A percentile compares a stretch with the other conserved stretches of the same genome.
phyloP scores from a whole-genome alignment of 2,329 filamentous ascomycete species.

The Chrysoporthe deuterocubensis region DNA sequence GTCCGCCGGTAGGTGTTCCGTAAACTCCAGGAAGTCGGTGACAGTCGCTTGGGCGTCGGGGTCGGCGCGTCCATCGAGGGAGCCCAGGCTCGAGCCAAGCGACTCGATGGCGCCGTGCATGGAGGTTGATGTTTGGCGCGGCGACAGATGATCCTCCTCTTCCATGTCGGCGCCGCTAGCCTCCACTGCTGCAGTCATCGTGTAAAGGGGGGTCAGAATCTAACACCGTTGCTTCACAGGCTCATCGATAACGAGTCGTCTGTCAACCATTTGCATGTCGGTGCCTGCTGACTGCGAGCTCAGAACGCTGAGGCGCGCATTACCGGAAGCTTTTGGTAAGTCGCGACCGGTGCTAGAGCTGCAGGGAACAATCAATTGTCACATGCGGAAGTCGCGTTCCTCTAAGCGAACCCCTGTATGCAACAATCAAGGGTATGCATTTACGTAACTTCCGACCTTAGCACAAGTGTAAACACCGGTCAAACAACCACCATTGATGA shows the following conservation, averaged over 20 bases:
- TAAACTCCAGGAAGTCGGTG: slow-evolving; percentile 71
- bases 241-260: background rate
- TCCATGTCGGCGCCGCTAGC: slow-evolving; percentile 35
- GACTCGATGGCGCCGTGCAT: slow-evolving; percentile 40
- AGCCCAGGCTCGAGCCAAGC: slow-evolving; percentile 41
- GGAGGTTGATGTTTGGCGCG: slow-evolving; percentile 40
- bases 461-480: background rate
- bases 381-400: slow-evolving; percentile 2
- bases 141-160: slow-evolving; percentile 39
- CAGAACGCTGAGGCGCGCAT: slow-evolving; percentile 8
- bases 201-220: background rate
- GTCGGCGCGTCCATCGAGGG: slow-evolving; percentile 59
- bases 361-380: background rate
- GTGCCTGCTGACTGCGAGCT: slow-evolving; percentile 10
- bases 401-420: slow-evolving; percentile 4
- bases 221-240: background rate
- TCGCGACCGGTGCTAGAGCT: slow-evolving; percentile 8
- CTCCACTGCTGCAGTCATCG: slow-evolving; percentile 32
- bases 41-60: slow-evolving; percentile 72
- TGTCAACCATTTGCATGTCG: background rate
- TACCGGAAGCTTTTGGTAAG: slow-evolving; percentile 10
- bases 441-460: background rate
- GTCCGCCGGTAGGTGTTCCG: slow-evolving; percentile 71
- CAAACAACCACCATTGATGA: background rate
- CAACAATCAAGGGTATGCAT: slow-evolving; percentile 13